Percentiles rank a stretch among this genome's conserved stretches.
These are phyloP conservation scores for Zancudomyces culisetae DNA, from an alignment of 371 early-diverging fungal species.

Conservation along the genomic window DNA sequence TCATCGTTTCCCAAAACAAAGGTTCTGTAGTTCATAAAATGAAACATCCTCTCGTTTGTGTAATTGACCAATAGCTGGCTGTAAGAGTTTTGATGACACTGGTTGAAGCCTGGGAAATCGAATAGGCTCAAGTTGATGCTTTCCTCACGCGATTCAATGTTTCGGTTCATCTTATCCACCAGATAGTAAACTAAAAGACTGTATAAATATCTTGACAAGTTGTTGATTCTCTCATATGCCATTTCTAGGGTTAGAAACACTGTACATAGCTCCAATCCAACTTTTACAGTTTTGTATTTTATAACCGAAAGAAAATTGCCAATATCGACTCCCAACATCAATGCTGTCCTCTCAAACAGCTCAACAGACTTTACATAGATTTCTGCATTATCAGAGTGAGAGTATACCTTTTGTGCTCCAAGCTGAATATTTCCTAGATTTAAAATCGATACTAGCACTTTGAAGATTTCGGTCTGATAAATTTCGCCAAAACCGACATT, in stretches of 20 bases:
- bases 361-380: constrained; percentile 12
- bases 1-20: constrained; percentile 35
- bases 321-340: constrained; percentile 66
- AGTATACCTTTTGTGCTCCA: constrained; percentile 10
- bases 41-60: constrained; percentile 59
- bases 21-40: constrained; percentile 49
- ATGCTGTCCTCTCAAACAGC: constrained; percentile 35
- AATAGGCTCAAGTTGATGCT: constrained; percentile 45
- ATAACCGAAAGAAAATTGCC: constrained; percentile 61
- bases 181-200: constrained; percentile 58
- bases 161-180: constrained; percentile 51
- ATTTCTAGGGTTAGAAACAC: constrained; percentile 35
- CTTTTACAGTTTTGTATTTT: constrained; percentile 61
- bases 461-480: constrained; percentile 59
- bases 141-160: too few relatives aligned
- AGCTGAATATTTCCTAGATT: constrained; percentile 81
- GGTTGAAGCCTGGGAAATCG: constrained; percentile 48
- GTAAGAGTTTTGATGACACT: constrained; percentile 37
- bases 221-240: constrained; percentile 38
- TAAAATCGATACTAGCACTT: constrained; percentile 70
- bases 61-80: constrained; percentile 71
- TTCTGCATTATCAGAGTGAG: background rate
- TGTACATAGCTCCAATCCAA: constrained; percentile 40
- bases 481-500: constrained; percentile 62
- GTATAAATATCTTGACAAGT: constrained; percentile 52